Percentiles rank a stretch among this genome's conserved stretches.
These are phyloP conservation scores for Crithidia acanthocephali DNA, from an alignment of 208 protist genomes.

Conservation along the genomic window DNA sequence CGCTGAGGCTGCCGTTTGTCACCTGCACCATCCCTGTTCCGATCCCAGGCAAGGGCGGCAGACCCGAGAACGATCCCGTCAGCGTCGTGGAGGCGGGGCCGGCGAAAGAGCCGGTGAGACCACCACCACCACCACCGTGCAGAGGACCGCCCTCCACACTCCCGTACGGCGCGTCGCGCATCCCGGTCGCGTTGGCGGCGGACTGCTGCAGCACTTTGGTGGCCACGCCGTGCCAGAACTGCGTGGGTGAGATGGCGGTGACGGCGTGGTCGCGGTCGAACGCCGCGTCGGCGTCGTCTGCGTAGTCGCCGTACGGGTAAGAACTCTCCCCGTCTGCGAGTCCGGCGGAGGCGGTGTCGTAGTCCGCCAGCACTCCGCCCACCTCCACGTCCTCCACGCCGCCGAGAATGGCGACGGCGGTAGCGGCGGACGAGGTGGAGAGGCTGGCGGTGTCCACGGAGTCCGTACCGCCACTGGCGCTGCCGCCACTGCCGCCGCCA, in stretches of 20 bases:
- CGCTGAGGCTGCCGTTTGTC: neutral
- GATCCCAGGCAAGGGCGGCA: conserved; percentile 1
- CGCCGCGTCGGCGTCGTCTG: neutral
- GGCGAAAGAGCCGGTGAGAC: conserved; percentile 3
- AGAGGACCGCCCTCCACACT: too few relatives aligned
- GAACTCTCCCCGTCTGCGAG: neutral
- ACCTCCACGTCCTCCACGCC: neutral
- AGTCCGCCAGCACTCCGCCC: neutral
- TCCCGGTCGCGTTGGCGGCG: neutral
- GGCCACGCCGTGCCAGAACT: conserved; percentile 32
- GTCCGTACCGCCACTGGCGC: neutral
- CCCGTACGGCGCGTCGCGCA: neutral
- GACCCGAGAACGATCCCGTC: neutral
- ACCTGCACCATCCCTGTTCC: conserved; percentile 1
- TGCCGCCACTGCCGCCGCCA: neutral
- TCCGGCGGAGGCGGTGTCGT: neutral
- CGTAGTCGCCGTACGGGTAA: neutral
- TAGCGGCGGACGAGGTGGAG: conserved; percentile 14
- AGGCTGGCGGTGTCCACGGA: conserved; percentile 1
- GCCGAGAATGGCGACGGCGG: conserved; percentile 7
- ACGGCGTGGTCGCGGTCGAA: neutral
- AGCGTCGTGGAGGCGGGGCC: conserved; percentile 16
- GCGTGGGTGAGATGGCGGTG: conserved; percentile 11
- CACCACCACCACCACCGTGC: neutral
- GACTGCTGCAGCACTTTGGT: conserved; percentile 27